Percentiles rank a stretch among this genome's conserved stretches.
These are phyloP conservation scores for Akebia trifoliata DNA, from an alignment of 164 flowering plant species.

Conservation along the genomic window DNA sequence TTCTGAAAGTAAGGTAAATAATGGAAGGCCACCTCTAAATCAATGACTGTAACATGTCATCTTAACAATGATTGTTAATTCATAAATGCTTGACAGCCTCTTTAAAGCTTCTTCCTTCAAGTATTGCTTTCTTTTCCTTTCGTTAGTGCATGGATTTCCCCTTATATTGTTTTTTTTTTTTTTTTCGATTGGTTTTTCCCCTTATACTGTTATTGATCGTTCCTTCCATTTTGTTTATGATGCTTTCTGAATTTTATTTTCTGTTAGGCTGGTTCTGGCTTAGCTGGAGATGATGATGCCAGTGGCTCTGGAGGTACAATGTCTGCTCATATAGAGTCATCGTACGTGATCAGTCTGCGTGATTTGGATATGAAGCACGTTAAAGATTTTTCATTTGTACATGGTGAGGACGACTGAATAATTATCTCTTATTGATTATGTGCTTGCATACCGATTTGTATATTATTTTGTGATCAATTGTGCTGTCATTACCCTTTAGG, in stretches of 20 bases:
- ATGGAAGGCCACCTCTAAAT: no score
- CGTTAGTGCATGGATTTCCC: no score
- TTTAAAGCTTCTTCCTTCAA: no score
- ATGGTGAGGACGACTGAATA: constrained; percentile 50
- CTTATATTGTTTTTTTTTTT: not conserved
- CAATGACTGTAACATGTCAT: no score
- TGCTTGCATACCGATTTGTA: not conserved
- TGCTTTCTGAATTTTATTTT: not conserved
- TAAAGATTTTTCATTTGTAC: constrained; percentile 81
- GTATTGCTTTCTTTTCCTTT: no score
- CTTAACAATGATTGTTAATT: no score
- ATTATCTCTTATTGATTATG: not conserved
- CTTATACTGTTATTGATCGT: not conserved
- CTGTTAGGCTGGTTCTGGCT: constrained; percentile 72
- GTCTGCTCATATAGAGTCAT: constrained; percentile 76
- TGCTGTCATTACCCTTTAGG: not conserved
- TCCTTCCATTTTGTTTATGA: not conserved
- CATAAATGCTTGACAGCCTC: no score
- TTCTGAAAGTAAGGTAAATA: no score
- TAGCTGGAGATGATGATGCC: constrained; percentile 82
- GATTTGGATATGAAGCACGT: constrained; percentile 94
- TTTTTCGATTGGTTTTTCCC: not conserved
- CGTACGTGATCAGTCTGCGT: constrained; percentile 66
- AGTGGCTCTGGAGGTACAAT: constrained; percentile 54
- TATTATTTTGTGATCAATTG: constrained; percentile 1